Evolutionary conservation across 1,139 yeast genomes (phyloP).

Genomic region (Suhomyces atakaporum): DNA sequence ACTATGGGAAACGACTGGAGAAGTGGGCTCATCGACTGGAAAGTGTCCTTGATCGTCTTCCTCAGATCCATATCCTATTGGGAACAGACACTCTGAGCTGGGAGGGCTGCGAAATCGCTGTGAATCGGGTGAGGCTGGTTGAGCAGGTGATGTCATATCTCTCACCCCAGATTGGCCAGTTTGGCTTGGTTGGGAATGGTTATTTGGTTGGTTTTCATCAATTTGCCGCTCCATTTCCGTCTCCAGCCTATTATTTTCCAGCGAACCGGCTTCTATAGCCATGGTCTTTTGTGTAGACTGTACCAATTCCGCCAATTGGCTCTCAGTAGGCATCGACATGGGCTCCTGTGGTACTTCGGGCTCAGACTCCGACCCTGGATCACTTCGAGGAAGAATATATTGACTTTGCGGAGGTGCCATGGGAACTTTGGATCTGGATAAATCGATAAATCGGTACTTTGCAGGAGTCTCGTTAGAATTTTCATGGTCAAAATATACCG

Average conservation of each 20-base stretch:
- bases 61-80: neutral
- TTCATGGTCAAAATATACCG: constrained; percentile 30
- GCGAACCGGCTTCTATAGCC: neutral
- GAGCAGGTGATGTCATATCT: too few relatives aligned
- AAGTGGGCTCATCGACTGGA: too few relatives aligned
- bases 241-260: too few relatives aligned
- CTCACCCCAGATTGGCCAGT: too few relatives aligned
- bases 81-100: neutral
- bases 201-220: too few relatives aligned
- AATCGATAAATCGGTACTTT: constrained; percentile 9
- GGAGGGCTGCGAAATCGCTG: neutral
- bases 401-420: constrained; percentile 3
- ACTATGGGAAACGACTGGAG: too few relatives aligned
- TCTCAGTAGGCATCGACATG: constrained; percentile 9
- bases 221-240: too few relatives aligned
- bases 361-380: neutral
- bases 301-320: constrained; percentile 8
- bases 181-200: too few relatives aligned
- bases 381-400: constrained; percentile 2
- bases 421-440: constrained; percentile 6
- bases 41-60: too few relatives aligned
- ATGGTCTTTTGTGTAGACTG: constrained; percentile 10
- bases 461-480: constrained; percentile 6
- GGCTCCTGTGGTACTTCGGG: constrained; percentile 1
- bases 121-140: neutral